Evolutionary conservation across 352 stramenopile species (phyloP), one percentile per base, ranked within the genome.

Genomic region (Phytophthora sojae): DNA sequence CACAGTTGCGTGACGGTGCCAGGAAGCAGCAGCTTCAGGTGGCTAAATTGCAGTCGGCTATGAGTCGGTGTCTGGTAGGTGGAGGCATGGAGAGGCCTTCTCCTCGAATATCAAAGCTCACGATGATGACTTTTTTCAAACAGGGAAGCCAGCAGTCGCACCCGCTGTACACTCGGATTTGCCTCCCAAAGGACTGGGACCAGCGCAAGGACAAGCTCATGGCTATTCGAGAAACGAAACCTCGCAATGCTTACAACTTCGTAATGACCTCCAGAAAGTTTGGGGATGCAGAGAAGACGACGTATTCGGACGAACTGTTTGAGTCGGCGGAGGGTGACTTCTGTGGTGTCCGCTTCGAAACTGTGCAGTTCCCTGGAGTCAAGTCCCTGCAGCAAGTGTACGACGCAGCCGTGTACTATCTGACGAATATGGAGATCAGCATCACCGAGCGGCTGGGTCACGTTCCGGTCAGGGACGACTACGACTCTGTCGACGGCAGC

Each of bases 341-440:
- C 47, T 71, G 65, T 37, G 61, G 71, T 11, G 44, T 72, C 0
- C 54, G 57, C 19, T 68, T 76, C 17, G 68, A 74, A 37, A 70
- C 68, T 12, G 69, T 77, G 19, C 72, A 72, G 35, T 73, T 83
- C n/a, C 42, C 57, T 26, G 72, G 69, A 0, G 56, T 76, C 29
- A 50, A 70, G 50, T 81, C 62, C 9, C 66, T 80, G 19, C 61
- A 77, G 39, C 59, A 73, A 69, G 66, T 78, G 51, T 76, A 74
- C n/a, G 69, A 77, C 32, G 73, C 73, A 35, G 56, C 76, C 3
- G 50, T 73, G 52, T 81, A 75, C 57, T 75, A 70, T 61, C 64
- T 83, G 35, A 71, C 64, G 26, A 83, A 83, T 54, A 70, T 77
- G 57, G 76, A 81, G 56, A 81, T 83, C 57, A 71, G 67, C 32